Evolutionary conservation across 2,329 filamentous ascomycete species (phyloP), one percentile per base, ranked within the genome.

Genomic region (Pyrenophora seminiperda): DNA sequence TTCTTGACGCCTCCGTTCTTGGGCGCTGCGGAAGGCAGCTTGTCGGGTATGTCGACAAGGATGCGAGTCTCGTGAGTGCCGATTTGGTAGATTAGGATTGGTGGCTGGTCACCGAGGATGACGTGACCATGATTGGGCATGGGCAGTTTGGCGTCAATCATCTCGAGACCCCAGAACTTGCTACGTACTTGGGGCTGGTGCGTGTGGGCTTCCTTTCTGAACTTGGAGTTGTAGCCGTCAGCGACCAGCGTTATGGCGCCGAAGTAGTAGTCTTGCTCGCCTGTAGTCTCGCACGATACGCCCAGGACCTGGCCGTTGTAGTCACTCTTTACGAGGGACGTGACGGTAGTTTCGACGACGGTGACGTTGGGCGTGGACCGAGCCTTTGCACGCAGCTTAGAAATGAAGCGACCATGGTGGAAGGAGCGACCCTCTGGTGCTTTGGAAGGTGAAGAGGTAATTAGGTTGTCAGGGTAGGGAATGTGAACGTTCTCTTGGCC

Each of bases 71-170:
- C 94, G 76, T 89, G 92, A 4, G 90, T 89, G 68, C 94, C 93
- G 70, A 99, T 99, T 76, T 97, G 94, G 79, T 99, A 99, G 50
- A 99, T 83, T 18, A 99, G 85, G 27, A 96, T 85, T 0, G 94
- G 93, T 0, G 85, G 79, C 37, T 84, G 82, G 57, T 90, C 83
- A 63, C 87, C 87, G 55, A 99, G 88, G 46, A 97, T 80, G 58
- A 99, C 93, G 73, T 96, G 91, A 15, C 93, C 94, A 71, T 90
- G 90, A 55, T 85, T 79, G 1, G 86, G 83, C 43, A 83, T 79
- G 2, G 91, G 90, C 7, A 97, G 83, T 18, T 86, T 81, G 48
- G 89, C 90, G 72, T 97, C 92, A 67, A 94, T 89, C 56, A 99
- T 82, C 73, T 99, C 93, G 27, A 99, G 83, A 9, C 88, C 94